Conservation (phyloP, 495 filamentous ascomycete genomes). For the Pseudoneurospora amorphoporcata region DNA sequence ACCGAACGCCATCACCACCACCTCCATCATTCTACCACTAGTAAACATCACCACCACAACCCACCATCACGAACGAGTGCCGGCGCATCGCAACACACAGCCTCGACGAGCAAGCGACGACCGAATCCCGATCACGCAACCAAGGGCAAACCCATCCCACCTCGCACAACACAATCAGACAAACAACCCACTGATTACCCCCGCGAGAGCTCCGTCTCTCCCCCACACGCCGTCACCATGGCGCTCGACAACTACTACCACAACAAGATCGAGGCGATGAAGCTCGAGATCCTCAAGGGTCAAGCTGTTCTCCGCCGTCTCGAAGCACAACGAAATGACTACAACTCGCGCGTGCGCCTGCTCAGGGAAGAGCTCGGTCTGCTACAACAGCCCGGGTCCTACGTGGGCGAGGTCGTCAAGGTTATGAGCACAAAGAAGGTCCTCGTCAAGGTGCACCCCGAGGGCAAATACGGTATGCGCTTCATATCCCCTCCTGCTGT, state of each 20-base stretch:
- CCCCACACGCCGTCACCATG: slow-evolving; percentile 49
- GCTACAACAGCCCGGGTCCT: slow-evolving; percentile 93
- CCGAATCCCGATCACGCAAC: not conserved
- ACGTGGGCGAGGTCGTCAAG: slow-evolving; percentile 98
- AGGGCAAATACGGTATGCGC: slow-evolving; percentile 94
- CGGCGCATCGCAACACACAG: not conserved
- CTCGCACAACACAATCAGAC: not conserved
- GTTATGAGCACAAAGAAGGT: slow-evolving; percentile 99
- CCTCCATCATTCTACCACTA: slow-evolving; percentile 1
- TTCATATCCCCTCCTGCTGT: not conserved
- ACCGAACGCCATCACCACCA: not conserved
- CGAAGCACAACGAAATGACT: slow-evolving; percentile 98
- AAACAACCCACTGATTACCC: not conserved
- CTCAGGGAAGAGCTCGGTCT: slow-evolving; percentile 93
- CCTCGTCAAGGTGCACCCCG: slow-evolving; percentile 95
- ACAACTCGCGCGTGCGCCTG: slow-evolving; percentile 94
- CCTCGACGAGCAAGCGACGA: not conserved
- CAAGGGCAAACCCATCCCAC: not conserved
- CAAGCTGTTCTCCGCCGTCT: slow-evolving; percentile 89
- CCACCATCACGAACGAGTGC: not conserved
- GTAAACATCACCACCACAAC: not conserved
- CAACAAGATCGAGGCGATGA: slow-evolving; percentile 99
- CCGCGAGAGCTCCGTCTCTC: not conserved
- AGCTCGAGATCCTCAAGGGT: slow-evolving; percentile 98
- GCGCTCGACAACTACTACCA: slow-evolving; percentile 98